Percentiles rank a stretch among this genome's conserved stretches.
Evolutionary conservation across 176 grass and related monocot genomes (phyloP).

Genomic region (Pontederia crassipes): DNA sequence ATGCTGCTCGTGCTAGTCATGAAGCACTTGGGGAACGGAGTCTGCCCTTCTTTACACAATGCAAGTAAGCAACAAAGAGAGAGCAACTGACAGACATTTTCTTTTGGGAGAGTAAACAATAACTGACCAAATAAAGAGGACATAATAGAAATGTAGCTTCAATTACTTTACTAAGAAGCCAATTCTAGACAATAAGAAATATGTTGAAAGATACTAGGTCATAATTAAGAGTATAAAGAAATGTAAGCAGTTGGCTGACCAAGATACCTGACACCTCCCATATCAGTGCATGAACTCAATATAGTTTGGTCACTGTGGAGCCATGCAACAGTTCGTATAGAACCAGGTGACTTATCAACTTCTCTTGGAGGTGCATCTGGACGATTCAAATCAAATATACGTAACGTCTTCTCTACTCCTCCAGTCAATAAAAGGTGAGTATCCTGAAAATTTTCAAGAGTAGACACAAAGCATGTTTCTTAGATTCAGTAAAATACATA

Average conservation of each 20-base stretch:
- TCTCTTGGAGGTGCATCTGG: constrained; percentile 89
- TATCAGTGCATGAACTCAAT: constrained; percentile 91
- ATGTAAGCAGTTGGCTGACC: not conserved
- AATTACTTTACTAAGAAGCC: not conserved
- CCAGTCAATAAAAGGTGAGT: constrained; percentile 85
- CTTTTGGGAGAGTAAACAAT: too few species aligned
- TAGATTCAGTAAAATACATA: too few species aligned
- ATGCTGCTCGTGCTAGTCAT: too few species aligned
- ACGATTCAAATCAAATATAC: constrained; percentile 88
- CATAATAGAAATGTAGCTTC: too few species aligned
- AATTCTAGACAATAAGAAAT: not conserved
- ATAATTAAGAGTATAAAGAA: not conserved
- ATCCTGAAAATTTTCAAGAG: constrained; percentile 35
- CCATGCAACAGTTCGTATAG: constrained; percentile 79
- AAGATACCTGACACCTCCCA: constrained; percentile 86
- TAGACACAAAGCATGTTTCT: too few species aligned
- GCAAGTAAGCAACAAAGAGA: too few species aligned
- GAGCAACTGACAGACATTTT: too few species aligned
- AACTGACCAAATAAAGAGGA: too few species aligned
- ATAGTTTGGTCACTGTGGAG: constrained; percentile 90
- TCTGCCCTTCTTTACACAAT: too few species aligned
- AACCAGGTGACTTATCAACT: constrained; percentile 88
- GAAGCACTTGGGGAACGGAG: too few species aligned
- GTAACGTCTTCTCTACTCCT: constrained; percentile 84
- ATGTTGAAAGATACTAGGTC: not conserved